These are phyloP conservation scores for Gnomoniopsis smithogilvyi DNA, from an alignment of 2,329 filamentous ascomycete genomes.

Conservation along the genomic window DNA sequence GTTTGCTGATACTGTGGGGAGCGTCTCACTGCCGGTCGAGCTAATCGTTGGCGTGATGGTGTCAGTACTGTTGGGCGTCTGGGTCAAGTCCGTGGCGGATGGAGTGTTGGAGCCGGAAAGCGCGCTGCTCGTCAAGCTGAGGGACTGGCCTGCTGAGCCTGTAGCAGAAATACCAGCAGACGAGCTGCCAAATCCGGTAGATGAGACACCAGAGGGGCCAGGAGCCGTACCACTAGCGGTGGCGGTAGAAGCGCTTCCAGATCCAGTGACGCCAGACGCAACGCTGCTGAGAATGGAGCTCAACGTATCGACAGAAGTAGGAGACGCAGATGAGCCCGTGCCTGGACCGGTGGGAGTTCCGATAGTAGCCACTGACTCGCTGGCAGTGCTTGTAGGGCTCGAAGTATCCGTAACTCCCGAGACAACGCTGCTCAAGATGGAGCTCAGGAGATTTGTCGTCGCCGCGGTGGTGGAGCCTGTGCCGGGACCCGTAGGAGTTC, in stretches of 20 bases:
- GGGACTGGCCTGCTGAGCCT: background rate
- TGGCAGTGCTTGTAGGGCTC: background rate
- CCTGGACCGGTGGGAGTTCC: slow-evolving; percentile 4
- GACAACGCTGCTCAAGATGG: background rate
- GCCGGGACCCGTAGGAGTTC: background rate
- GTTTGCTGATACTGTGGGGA: slow-evolving; percentile 9
- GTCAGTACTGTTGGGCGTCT: slow-evolving; percentile 15
- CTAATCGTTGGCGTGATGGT: slow-evolving; percentile 2
- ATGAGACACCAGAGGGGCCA: background rate
- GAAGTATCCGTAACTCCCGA: background rate
- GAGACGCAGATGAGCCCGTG: slow-evolving; percentile 3
- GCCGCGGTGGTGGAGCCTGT: background rate
- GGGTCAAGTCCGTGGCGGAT: slow-evolving; percentile 3
- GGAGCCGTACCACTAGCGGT: background rate
- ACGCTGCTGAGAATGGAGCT: slow-evolving; percentile 7
- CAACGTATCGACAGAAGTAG: slow-evolving; percentile 1
- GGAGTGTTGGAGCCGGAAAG: background rate
- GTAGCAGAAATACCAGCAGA: background rate
- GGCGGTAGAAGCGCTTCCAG: background rate
- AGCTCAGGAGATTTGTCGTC: background rate
- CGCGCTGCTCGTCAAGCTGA: background rate
- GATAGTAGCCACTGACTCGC: slow-evolving; percentile 8
- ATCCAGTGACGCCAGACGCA: background rate
- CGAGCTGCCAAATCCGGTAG: background rate
- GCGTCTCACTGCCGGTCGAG: slow-evolving; percentile 2